Percentiles rank a stretch among this genome's conserved stretches.
These are phyloP conservation scores for Ziziphus jujuba DNA, from an alignment of 306 rosid species.

Conservation along the genomic window DNA sequence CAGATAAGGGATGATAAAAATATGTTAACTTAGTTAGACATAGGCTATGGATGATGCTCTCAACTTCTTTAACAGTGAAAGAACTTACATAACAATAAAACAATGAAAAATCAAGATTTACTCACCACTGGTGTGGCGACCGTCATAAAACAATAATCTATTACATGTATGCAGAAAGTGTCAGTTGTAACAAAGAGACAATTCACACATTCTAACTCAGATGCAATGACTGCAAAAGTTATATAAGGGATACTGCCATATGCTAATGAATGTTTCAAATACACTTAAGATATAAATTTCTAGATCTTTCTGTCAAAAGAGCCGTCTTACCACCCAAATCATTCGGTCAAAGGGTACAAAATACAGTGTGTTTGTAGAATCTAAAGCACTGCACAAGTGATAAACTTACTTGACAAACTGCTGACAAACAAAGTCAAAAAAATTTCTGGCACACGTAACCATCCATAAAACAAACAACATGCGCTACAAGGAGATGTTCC, in stretches of 20 bases:
- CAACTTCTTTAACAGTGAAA: slow-evolving; percentile 23
- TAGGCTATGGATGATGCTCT: slow-evolving; percentile 6
- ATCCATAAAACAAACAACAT: too few relatives aligned
- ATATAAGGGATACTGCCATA: too few relatives aligned
- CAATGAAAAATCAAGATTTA: background rate
- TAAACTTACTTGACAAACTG: background rate
- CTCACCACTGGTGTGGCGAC: background rate
- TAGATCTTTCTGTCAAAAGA: too few relatives aligned
- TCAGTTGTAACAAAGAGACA: background rate
- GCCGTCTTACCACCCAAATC: background rate
- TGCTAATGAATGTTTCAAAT: too few relatives aligned
- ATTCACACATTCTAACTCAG: background rate
- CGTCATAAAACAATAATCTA: background rate
- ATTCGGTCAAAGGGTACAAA: background rate
- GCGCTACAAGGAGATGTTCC: too few relatives aligned
- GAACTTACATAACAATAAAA: background rate
- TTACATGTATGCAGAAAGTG: background rate
- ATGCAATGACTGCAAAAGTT: background rate
- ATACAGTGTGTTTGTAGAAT: background rate
- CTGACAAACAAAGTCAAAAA: background rate
- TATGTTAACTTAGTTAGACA: too few relatives aligned
- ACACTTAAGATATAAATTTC: too few relatives aligned
- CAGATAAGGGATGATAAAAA: slow-evolving; percentile 12
- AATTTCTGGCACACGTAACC: too few relatives aligned
- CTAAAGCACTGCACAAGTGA: background rate